Conservation (phyloP, 75 land plant species). For the Picea glauca region DNA sequence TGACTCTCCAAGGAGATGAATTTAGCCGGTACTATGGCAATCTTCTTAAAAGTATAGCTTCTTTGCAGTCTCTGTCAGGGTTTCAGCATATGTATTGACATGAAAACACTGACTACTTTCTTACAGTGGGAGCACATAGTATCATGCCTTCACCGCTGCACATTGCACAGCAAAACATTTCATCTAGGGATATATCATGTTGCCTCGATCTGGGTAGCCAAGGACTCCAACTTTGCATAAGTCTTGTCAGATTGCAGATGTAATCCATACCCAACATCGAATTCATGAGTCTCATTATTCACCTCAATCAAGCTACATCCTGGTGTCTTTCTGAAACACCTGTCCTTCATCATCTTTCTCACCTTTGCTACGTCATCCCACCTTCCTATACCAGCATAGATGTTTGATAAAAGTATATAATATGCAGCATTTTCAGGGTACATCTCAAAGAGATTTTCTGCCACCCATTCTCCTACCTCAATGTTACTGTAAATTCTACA, state of each 20-base stretch:
- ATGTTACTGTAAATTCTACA: slow-evolving; percentile 11
- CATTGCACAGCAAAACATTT: slow-evolving; percentile 5
- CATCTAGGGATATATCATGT: slow-evolving; percentile 7
- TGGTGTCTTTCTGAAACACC: slow-evolving; percentile 7
- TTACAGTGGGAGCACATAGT: too few relatives aligned
- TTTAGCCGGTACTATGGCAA: too few relatives aligned
- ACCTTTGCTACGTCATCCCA: slow-evolving; percentile 9
- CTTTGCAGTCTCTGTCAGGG: too few relatives aligned
- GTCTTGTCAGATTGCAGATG: slow-evolving; percentile 9
- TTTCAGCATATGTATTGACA: too few relatives aligned
- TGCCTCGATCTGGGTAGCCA: neutral
- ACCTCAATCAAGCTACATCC: slow-evolving; percentile 14
- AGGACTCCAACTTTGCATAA: slow-evolving; percentile 4
- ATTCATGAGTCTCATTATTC: slow-evolving; percentile 7
- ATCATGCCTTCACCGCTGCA: neutral
- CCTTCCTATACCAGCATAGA: slow-evolving; percentile 18
- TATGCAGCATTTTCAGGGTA: slow-evolving; percentile 10
- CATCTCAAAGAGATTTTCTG: neutral
- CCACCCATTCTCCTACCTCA: slow-evolving; percentile 4
- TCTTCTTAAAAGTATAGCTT: too few relatives aligned
- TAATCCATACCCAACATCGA: slow-evolving; percentile 8
- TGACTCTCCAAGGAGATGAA: too few relatives aligned
- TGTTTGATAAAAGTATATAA: slow-evolving; percentile 18
- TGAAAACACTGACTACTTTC: too few relatives aligned
- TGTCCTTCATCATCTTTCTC: slow-evolving; percentile 5